Evolutionary conservation across 106 monocot species (phyloP).

Genomic region (Phalaenopsis equestris): DNA sequence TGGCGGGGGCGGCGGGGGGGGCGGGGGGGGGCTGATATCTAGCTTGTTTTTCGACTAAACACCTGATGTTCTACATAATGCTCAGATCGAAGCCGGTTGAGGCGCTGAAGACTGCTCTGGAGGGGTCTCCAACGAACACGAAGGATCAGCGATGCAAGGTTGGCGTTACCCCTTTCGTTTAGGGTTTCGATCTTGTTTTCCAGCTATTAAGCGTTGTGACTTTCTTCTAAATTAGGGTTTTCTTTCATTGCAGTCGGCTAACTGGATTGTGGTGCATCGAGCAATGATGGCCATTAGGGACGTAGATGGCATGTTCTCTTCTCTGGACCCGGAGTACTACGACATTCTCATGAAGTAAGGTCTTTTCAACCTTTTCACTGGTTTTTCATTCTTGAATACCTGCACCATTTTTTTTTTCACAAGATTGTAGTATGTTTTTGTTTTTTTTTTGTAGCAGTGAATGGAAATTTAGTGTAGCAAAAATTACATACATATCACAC

Average conservation of each 20-base stretch:
- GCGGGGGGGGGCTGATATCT: conserved; percentile 11
- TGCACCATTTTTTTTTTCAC: too few relatives aligned
- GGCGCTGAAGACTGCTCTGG: conserved; percentile 77
- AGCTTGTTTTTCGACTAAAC: background rate
- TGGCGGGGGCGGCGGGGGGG: conserved; percentile 20
- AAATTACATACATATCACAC: too few relatives aligned
- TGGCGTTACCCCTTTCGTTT: background rate
- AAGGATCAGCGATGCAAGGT: conserved; percentile 94
- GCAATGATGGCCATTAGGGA: conserved; percentile 94
- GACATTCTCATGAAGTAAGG: conserved; percentile 97
- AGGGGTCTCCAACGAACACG: conserved; percentile 69
- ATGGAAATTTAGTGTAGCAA: too few relatives aligned
- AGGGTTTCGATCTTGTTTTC: background rate
- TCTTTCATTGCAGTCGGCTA: conserved; percentile 59
- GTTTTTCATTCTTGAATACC: background rate
- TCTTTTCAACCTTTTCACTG: background rate
- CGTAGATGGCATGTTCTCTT: conserved; percentile 69
- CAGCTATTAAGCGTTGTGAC: background rate
- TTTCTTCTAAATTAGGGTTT: background rate
- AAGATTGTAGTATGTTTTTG: too few relatives aligned
- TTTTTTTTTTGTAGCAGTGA: too few relatives aligned
- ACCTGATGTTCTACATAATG: background rate
- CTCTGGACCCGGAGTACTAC: conserved; percentile 88
- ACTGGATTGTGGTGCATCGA: conserved; percentile 92
- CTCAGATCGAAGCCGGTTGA: conserved; percentile 82